Base-by-base conservation (phyloP, 2,329 filamentous ascomycete genomes). In the Colletotrichum godetiae region DNA sequence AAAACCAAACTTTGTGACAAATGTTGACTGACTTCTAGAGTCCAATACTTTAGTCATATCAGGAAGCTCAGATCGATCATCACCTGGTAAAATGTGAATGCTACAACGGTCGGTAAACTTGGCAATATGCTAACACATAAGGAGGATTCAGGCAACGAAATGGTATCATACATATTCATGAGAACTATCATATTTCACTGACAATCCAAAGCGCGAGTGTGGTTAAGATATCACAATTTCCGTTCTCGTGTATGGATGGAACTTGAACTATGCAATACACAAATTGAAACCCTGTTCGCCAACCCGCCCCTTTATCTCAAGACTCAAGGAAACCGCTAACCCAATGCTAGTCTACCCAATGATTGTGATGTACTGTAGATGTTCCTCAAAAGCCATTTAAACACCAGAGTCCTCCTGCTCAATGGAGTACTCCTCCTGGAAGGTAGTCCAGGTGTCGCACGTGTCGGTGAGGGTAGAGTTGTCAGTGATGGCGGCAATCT, bases 381-480 rank as follows among this genome's bases (percentile, higher is more conserved):
- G 15, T n/a, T 7, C 3, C 15, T n/a, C 15, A 19, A 19, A 46
- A 46, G 7, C 10, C 22, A 1, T 27, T 73, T 35, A 78, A 19
- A 78, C 65, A 46, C 77, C 77, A 49, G 76, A 78, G 65, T 77
- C 77, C 11, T 76, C 73, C 69, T 77, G 76, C 67, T 75, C 68
- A 6, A 77, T 68, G 1, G 13, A 13, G 62, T 72, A 49, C 52
- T 60, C 33, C 5, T 65, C 67, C 52, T 74, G 72, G 59, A 73
- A 74, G 2, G 66, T 27, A 0, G 55, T 37, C 77, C 77, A 78
- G 1, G 62, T 24, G 37, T 29, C 52, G 71, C 77, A 78, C 1
- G 64, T 70, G 19, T 74, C 55, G 10, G 62, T 49, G 1, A 78
- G 58, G 7, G 27, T 58, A 12, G 58, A 35, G 13, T 61, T 37